Percentiles rank a stretch among this genome's conserved stretches.
These are phyloP conservation scores for Neonectria sp. DNA, from an alignment of 2,329 filamentous ascomycete species.

Conservation along the genomic window DNA sequence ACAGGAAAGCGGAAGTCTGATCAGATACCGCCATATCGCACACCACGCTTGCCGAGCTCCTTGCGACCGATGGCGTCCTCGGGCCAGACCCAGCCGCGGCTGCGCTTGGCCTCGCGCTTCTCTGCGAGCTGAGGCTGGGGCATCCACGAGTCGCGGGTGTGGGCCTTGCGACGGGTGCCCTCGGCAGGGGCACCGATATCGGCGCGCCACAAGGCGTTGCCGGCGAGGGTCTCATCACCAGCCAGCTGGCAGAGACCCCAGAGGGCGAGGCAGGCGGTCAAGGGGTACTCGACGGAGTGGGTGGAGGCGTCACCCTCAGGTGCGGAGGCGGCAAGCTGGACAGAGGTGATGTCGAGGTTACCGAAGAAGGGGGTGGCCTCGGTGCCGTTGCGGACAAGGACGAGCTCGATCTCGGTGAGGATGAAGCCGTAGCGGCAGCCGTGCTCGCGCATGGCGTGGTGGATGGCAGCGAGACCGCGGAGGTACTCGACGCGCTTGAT, in stretches of 20 bases:
- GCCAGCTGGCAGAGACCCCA: conserved; percentile 85
- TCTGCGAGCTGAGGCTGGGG: conserved; percentile 79
- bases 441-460: conserved; percentile 94
- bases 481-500: conserved; percentile 92
- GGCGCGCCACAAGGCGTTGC: conserved; percentile 75
- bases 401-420: conserved; percentile 94
- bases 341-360: conserved; percentile 81
- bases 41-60: conserved; percentile 78
- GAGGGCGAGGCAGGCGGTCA: conserved; percentile 81
- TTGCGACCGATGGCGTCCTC: conserved; percentile 81
- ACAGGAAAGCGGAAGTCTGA: not conserved
- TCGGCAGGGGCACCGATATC: conserved; percentile 84
- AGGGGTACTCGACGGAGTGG: conserved; percentile 59
- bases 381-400: conserved; percentile 86
- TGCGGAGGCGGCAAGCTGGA: conserved; percentile 67
- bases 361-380: conserved; percentile 86
- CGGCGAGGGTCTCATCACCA: conserved; percentile 66
- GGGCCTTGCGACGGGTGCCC: conserved; percentile 78
- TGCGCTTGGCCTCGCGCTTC: conserved; percentile 83
- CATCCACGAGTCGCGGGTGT: conserved; percentile 82
- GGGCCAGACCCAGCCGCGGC: conserved; percentile 82
- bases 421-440: conserved; percentile 96
- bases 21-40: conserved; percentile 65
- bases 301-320: conserved; percentile 48
- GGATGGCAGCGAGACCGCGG: conserved; percentile 86